These are phyloP conservation scores for Ambrosia hybrid DNA, from an alignment of 140 eudicot species.

Conservation along the genomic window DNA sequence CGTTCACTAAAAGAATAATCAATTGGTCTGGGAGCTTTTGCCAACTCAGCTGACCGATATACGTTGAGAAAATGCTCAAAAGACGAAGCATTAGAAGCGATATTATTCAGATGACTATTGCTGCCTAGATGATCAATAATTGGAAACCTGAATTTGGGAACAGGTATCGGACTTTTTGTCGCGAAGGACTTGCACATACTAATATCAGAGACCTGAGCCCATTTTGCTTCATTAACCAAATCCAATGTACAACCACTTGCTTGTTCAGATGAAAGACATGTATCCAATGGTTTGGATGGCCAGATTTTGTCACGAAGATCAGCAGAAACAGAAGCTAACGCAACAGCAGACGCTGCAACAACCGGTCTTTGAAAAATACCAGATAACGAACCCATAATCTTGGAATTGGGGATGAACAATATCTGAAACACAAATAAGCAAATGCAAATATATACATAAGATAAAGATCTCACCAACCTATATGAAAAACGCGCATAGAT, in stretches of 20 bases:
- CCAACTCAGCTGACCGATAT: slow-evolving; percentile 66
- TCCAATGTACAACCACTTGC: slow-evolving; percentile 31
- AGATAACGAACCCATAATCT: slow-evolving; percentile 67
- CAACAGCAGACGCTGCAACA: slow-evolving; percentile 91
- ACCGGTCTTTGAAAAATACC: slow-evolving; percentile 90
- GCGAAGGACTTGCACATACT: slow-evolving; percentile 58
- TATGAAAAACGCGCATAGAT: slow-evolving; percentile 23
- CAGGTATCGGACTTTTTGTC: slow-evolving; percentile 45
- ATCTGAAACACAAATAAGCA: slow-evolving; percentile 33
- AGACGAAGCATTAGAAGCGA: slow-evolving; percentile 35
- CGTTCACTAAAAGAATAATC: slow-evolving; percentile 31
- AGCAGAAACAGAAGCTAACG: slow-evolving; percentile 80
- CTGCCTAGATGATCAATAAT: slow-evolving; percentile 6
- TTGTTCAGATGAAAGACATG: slow-evolving; percentile 44
- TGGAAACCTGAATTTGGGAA: slow-evolving; percentile 47
- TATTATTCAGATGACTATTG: slow-evolving; percentile 3
- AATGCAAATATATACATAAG: slow-evolving; percentile 8
- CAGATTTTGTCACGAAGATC: slow-evolving; percentile 63
- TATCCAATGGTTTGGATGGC: slow-evolving; percentile 18
- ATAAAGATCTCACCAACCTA: slow-evolving; percentile 25
- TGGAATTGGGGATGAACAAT: slow-evolving; percentile 31
- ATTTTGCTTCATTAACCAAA: slow-evolving; percentile 28
- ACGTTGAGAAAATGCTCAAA: slow-evolving; percentile 45
- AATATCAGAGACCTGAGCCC: slow-evolving; percentile 56
- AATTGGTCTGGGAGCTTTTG: slow-evolving; percentile 54